Evolutionary conservation across 495 filamentous ascomycete species (phyloP).

Genomic region (Astrothelium macrocarpum): DNA sequence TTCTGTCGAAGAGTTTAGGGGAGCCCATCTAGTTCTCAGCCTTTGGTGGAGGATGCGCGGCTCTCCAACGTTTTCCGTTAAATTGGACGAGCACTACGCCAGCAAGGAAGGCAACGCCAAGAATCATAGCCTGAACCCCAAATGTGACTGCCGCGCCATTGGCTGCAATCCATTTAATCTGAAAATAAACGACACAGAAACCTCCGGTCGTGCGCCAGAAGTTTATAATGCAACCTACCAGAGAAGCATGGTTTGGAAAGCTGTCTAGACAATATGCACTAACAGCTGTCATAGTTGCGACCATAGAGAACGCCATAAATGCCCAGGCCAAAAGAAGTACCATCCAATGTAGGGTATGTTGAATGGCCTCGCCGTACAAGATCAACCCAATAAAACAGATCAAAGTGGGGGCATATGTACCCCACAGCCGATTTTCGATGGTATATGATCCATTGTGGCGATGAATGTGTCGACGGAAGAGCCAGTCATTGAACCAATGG

Average conservation of each 20-base stretch:
- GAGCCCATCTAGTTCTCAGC: neutral
- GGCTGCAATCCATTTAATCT: conserved; percentile 35
- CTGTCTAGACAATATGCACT: conserved; percentile 32
- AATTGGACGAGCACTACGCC: neutral
- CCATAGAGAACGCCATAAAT: conserved; percentile 16
- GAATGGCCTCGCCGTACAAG: conserved; percentile 18
- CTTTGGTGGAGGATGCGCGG: conserved; percentile 1
- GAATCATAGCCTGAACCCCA: conserved; percentile 33
- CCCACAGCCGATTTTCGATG: conserved; percentile 21
- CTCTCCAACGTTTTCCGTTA: neutral
- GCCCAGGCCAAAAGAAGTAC: conserved; percentile 20
- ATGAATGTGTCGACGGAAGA: conserved; percentile 17
- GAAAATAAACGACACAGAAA: conserved; percentile 41
- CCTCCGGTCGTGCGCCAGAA: conserved; percentile 37
- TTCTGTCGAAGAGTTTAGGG: neutral
- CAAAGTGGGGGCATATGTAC: conserved; percentile 15
- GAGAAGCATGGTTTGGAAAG: conserved; percentile 36
- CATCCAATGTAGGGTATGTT: conserved; percentile 16
- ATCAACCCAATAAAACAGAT: conserved; percentile 18
- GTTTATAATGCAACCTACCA: conserved; percentile 19
- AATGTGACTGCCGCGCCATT: conserved; percentile 38
- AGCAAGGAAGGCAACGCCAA: neutral
- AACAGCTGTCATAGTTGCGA: conserved; percentile 20
- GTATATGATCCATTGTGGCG: conserved; percentile 14
- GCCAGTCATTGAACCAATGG: conserved; percentile 36